Evolutionary conservation across 2,329 filamentous ascomycete species (phyloP), one percentile per base, ranked within the genome.

Genomic region (Thelonectria rubi): DNA sequence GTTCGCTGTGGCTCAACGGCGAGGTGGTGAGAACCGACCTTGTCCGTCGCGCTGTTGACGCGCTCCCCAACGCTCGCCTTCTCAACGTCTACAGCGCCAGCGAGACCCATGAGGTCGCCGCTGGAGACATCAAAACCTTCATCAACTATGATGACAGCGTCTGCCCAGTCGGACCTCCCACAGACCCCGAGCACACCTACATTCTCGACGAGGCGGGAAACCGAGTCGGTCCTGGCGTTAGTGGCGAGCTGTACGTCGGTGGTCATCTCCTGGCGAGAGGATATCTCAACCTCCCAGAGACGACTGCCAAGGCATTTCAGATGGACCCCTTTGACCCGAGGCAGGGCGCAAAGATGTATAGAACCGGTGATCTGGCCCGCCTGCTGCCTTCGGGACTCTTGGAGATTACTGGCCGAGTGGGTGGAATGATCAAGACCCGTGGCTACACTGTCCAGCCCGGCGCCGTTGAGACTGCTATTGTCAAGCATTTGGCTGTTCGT

Each of bases 1-100:
- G 85, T 46, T 91, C 89, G 0, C 77, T 94, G 30, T 94, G 91
- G 91, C 81, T 94, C 30, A 94, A 94, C 68, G 91, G 91, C 51
- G 91, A 94, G 76, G 91, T 94, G 1, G 91, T 94, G 54, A 92
- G 90, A 0, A 90, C 90, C 0, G 91, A 94, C 71, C 84, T 94
- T 15, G 90, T 88, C 32, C 86, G 87, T 24, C 85, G 90, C 42
- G 88, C 87, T 2, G 80, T 90, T 55, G 85, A 86, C 56, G 88
- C 88, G 2, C 82, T 94, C 4, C 91, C 91, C 0, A 84, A 88
- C 0, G 84, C 87, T 3, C 87, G 89, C 15, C 77, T 94, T 12
- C 84, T 94, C 63, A 94, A 94, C 68, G 91, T 90, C 69, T 94
- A 94, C 78, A 93, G 90, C 71, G 91, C 91, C 15, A 93, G 91